phyloP scores from a whole-genome alignment of 2,329 filamentous ascomycete genomes.

The Dactylonectria estremocensis region DNA sequence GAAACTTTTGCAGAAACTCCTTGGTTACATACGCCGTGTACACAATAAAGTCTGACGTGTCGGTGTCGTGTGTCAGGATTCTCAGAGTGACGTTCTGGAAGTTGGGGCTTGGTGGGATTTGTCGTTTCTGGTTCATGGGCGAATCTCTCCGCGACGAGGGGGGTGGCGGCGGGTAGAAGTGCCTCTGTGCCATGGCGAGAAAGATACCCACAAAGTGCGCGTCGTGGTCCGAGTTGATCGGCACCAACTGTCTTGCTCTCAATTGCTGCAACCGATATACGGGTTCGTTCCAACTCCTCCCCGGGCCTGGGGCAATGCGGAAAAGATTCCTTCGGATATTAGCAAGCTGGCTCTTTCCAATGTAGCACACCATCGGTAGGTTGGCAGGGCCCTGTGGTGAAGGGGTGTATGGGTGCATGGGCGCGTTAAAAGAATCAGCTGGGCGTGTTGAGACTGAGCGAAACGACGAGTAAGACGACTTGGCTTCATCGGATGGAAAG shows the following conservation, averaged over 20 bases:
- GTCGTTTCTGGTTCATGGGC: slow-evolving; percentile 43
- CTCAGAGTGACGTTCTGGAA: slow-evolving; percentile 66
- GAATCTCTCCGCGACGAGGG: slow-evolving; percentile 44
- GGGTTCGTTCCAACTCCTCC: slow-evolving; percentile 60
- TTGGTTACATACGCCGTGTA: slow-evolving; percentile 66
- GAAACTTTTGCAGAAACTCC: slow-evolving; percentile 65
- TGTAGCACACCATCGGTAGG: slow-evolving; percentile 60
- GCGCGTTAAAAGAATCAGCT: slow-evolving; percentile 49
- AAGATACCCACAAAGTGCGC: slow-evolving; percentile 67
- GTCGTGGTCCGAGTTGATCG: slow-evolving; percentile 66
- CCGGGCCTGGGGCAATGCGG: slow-evolving; percentile 60
- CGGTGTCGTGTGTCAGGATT: slow-evolving; percentile 66
- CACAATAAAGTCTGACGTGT: slow-evolving; percentile 65
- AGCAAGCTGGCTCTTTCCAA: slow-evolving; percentile 64
- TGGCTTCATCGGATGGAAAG: slow-evolving; percentile 47
- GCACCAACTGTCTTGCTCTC: slow-evolving; percentile 63
- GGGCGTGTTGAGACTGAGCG: slow-evolving; percentile 56
- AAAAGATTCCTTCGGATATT: slow-evolving; percentile 64
- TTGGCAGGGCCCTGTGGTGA: slow-evolving; percentile 41
- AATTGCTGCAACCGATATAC: slow-evolving; percentile 64
- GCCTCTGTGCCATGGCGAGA: slow-evolving; percentile 70
- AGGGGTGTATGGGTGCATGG: slow-evolving; percentile 41
- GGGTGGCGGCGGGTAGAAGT: slow-evolving; percentile 60
- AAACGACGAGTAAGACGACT: slow-evolving; percentile 52
- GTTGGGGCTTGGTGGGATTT: slow-evolving; percentile 46